These are phyloP conservation scores for Priceomyces castillae DNA, from an alignment of 805 yeast species.

Conservation along the genomic window DNA sequence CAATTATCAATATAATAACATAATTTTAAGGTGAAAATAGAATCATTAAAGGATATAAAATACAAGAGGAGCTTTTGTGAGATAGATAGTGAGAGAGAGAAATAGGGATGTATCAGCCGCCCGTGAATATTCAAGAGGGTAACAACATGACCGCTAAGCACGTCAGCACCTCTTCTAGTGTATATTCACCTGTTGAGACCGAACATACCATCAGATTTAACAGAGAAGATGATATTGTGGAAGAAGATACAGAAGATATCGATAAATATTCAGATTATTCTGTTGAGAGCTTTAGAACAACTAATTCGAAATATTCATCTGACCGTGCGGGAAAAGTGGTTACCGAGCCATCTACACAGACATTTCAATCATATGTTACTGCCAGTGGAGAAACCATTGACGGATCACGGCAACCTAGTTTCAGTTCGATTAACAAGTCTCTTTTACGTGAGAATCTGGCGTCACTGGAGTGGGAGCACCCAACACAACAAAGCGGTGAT, in stretches of 20 bases:
- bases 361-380: slow-evolving; percentile 25
- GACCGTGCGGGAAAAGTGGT: slow-evolving; percentile 5
- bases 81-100: too few relatives aligned
- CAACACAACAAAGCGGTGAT: neutral
- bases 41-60: too few relatives aligned
- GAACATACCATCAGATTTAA: slow-evolving; percentile 12
- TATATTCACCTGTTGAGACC: slow-evolving; percentile 30
- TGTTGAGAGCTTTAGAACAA: slow-evolving; percentile 7
- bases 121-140: neutral
- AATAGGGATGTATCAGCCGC: slow-evolving; percentile 7
- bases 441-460: slow-evolving; percentile 21
- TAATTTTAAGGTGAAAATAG: too few relatives aligned
- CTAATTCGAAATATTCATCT: slow-evolving; percentile 1
- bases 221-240: slow-evolving; percentile 12
- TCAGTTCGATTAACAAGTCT: slow-evolving; percentile 33
- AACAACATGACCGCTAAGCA: slow-evolving; percentile 13
- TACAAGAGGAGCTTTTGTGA: too few relatives aligned
- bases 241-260: slow-evolving; percentile 15
- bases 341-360: slow-evolving; percentile 20
- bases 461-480: slow-evolving; percentile 3
- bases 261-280: neutral
- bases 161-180: slow-evolving; percentile 35
- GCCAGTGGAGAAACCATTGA: slow-evolving; percentile 14
- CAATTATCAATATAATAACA: too few relatives aligned
- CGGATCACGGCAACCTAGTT: slow-evolving; percentile 24